Evolutionary conservation across 2,329 filamentous ascomycete species (phyloP).

Genomic region (Colletotrichum truncatum): DNA sequence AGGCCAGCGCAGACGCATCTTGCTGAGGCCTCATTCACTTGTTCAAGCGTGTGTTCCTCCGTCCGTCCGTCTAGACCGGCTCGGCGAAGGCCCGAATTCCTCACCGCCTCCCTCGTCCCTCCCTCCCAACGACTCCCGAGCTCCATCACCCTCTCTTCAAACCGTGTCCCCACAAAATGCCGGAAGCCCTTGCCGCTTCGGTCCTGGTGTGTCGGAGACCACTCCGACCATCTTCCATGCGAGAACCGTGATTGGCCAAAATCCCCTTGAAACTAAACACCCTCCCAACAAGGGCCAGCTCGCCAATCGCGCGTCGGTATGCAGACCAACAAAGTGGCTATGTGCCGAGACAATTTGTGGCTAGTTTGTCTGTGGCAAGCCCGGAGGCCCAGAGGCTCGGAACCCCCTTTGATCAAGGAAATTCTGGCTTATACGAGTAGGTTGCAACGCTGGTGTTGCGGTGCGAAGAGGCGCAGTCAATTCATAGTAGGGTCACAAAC

Average conservation of each 20-base stretch:
- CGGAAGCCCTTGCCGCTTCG: conserved; percentile 24
- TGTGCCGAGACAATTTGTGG: conserved; percentile 19
- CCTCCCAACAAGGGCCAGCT: conserved; percentile 3
- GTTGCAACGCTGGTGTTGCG: neutral
- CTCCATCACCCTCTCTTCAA: conserved; percentile 4
- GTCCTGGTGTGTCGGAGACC: conserved; percentile 28
- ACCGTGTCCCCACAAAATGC: neutral
- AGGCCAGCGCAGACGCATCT: conserved; percentile 6
- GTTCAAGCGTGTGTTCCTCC: conserved; percentile 1
- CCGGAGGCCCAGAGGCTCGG: conserved; percentile 2
- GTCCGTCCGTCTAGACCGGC: neutral
- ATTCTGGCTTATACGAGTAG: neutral
- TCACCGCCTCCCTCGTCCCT: conserved; percentile 25
- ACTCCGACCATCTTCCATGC: conserved; percentile 3
- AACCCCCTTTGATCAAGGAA: neutral
- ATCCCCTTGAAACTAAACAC: conserved; percentile 1
- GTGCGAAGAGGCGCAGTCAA: neutral
- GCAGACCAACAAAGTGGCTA: conserved; percentile 10
- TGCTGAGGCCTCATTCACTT: neutral
- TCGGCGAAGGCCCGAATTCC: conserved; percentile 14
- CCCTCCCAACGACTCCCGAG: neutral
- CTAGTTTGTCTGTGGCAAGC: neutral
- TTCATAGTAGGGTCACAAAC: neutral
- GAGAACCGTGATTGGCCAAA: conserved; percentile 15
- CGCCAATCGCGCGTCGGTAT: conserved; percentile 13